Base-by-base conservation (phyloP, 2,329 filamentous ascomycete genomes). In the Fusarium sp. region DNA sequence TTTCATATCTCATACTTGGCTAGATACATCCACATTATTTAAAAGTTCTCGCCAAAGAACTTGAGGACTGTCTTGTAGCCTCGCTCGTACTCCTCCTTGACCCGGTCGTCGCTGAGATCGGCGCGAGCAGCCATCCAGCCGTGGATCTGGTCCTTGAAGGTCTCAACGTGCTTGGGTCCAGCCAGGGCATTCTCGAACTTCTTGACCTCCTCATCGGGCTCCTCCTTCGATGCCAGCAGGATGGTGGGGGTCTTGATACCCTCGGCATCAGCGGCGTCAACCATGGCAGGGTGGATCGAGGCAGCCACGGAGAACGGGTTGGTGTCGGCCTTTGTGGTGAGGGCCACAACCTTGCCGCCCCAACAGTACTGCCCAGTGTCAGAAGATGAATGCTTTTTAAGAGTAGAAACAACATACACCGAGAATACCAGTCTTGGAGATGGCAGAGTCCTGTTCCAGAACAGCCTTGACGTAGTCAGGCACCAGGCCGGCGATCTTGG, bases 41-140 rank as follows among this genome's bases (percentile, higher is more conserved):
- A 86, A 36, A 86, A 77, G 78, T 91, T 82, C 82, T 90, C 85
- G 58, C 82, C 81, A 71, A 92, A 89, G 82, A 92, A 92, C 56
- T 85, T 82, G 45, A 91, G 78, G 22, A 91, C 84, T 18, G 86
- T 88, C 84, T 89, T 86, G 82, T 90, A 93, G 4, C 89, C 90
- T 56, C 91, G 87, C 56, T 86, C 85, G 71, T 91, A 92, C 83
- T 92, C 91, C 74, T 88, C 87, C 81, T 88, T 89, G 78, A 90
- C 88, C 47, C 86, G 86, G 58, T 85, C 82, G 56, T 92, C 84
- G 36, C 86, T 84, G 33, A 94, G 83, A 77, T 93, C 84, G 0
- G 88, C 86, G 29, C 91, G 88, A 1, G 92, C 91, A 2, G 90
- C 91, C 92, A 94, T 94, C 91, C 91, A 94, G 52, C 92, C 92